Evolutionary conservation across 257 asterid species (phyloP).

Genomic region (Scutellaria minor): DNA sequence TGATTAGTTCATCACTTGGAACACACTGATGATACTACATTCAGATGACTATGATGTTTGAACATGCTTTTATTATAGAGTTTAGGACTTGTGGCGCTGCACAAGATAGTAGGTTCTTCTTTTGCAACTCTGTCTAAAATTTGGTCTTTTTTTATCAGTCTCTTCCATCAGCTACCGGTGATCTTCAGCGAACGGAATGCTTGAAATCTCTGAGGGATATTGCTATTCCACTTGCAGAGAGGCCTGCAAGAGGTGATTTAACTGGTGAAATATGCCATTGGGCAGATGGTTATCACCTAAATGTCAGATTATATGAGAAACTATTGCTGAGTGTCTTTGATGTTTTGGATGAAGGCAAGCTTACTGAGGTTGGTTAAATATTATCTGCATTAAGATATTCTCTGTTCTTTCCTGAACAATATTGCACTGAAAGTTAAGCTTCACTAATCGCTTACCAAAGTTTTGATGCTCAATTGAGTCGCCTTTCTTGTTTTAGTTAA

Average conservation of each 20-base stretch:
- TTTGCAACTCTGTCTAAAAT: constrained; percentile 25
- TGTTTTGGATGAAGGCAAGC: constrained; percentile 98
- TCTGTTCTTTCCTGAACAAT: not conserved
- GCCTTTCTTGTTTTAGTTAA: not conserved
- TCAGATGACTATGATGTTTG: constrained; percentile 19
- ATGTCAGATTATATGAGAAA: constrained; percentile 89
- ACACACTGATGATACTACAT: constrained; percentile 1
- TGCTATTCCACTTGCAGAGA: constrained; percentile 85
- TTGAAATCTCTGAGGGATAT: constrained; percentile 85
- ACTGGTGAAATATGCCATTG: constrained; percentile 99
- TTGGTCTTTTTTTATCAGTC: constrained; percentile 57
- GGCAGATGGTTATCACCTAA: constrained; percentile 98
- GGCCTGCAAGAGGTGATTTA: constrained; percentile 98
- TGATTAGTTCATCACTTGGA: constrained; percentile 17
- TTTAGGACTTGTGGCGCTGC: constrained; percentile 29
- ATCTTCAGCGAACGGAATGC: constrained; percentile 88
- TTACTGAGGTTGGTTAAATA: constrained; percentile 78
- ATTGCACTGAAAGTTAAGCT: constrained; percentile 27
- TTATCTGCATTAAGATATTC: constrained; percentile 22
- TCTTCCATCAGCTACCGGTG: constrained; percentile 86
- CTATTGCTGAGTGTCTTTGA: constrained; percentile 91
- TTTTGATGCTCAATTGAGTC: not conserved
- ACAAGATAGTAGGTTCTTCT: constrained; percentile 20
- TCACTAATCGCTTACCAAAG: constrained; percentile 21
- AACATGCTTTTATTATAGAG: constrained; percentile 25